Base-by-base conservation (phyloP, 2,329 filamentous ascomycete species). In the Aspergillus niger region DNA sequence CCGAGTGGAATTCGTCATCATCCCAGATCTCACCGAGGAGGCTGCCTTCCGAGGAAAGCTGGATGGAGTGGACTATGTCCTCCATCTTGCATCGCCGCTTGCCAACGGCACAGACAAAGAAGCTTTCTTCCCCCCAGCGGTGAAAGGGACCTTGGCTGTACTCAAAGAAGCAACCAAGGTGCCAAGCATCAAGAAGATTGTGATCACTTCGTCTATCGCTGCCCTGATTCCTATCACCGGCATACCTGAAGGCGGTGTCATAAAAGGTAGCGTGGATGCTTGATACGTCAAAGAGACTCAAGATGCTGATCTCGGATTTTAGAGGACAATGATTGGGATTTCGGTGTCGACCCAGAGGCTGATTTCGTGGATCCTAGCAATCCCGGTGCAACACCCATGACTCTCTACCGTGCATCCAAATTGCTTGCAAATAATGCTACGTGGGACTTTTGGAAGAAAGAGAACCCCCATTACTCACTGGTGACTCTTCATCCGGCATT, bases 71-170 rank as follows among this genome's bases (percentile, higher is more conserved):
- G 62, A 71, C 43, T 72, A 61, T 53, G 63, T 72, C 0, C 38
- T 72, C 3, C 68, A 72, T 51, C 52, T 72, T 30, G 70, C 70
- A 15, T 70, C 69, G 0, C 69, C 70, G 32, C 41, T 72, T 15
- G 39, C 63, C 5, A 56, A 55, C 26, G 63, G 65, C 8, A 64
- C 57, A 0, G 43, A 70, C 28, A 67, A 67, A 30, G 51, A 65
- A 8, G 32, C 54, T 0, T 67, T 67, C 26, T 67, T 71, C n/a
- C n/a, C 15, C 15, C 69, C 69, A 1, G 68, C 69, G 3, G 60
- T 65, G 8, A 66, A 69, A 22, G 68, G 64, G 2, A 71, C 69
- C 1, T 56, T 43, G 1, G 56, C 62, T 2, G 8, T 70, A 5
- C 53, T 70, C 13, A 60, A 63, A 11, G 65, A 60, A 26, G 68